A percentile compares a stretch with the other conserved stretches of the same genome.
phyloP scores from a whole-genome alignment of 176 grass and related monocot species.

The Chrysopogon serrulatus region DNA sequence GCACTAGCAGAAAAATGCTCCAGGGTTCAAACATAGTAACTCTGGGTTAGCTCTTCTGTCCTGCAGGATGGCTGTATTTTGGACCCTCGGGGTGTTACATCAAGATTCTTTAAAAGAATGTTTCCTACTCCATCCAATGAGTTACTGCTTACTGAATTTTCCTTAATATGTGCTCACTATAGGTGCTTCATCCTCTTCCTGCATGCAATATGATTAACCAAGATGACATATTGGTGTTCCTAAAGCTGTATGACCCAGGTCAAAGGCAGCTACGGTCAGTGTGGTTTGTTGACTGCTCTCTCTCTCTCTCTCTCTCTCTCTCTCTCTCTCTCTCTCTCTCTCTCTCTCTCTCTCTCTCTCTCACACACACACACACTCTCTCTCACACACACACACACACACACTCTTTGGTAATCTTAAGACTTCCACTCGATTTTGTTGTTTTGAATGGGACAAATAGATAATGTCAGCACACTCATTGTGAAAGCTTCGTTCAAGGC shows the following conservation, averaged over 20 bases:
- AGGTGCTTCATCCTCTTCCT: neutral
- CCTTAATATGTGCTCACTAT: neutral
- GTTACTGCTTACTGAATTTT: neutral
- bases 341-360: too few species aligned
- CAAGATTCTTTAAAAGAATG: too few species aligned
- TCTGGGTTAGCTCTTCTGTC: neutral
- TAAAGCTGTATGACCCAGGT: conserved; percentile 44
- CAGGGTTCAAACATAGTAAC: neutral
- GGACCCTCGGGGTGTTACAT: neutral
- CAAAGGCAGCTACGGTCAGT: conserved; percentile 26
- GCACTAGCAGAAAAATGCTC: neutral
- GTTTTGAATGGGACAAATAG: neutral
- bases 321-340: too few species aligned
- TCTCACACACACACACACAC: too few species aligned
- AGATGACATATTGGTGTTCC: conserved; percentile 32
- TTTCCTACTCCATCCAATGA: neutral
- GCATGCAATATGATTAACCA: neutral
- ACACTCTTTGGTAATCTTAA: neutral
- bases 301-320: neutral
- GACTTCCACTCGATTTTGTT: neutral
- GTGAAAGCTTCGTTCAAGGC: conserved; percentile 29
- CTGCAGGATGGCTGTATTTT: neutral
- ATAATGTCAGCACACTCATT: conserved; percentile 30
- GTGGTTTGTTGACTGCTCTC: neutral
- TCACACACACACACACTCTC: too few species aligned